Evolutionary conservation across 2,329 filamentous ascomycete genomes (phyloP).

Genomic region (Aspergillus sp.): DNA sequence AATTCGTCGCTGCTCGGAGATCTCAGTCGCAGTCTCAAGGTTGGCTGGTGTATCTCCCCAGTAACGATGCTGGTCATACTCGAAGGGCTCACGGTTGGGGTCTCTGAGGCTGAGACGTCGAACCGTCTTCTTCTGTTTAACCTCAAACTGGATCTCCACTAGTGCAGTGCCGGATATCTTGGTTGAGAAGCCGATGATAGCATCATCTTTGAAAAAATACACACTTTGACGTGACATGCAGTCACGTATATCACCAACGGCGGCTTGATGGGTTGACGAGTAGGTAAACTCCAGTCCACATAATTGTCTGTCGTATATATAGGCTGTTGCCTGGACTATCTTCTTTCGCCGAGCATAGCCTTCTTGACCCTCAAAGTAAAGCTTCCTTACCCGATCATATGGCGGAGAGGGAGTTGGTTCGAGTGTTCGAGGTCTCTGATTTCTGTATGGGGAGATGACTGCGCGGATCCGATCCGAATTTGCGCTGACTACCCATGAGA

Average conservation of each 20-base stretch:
- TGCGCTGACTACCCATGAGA: slow-evolving; percentile 13
- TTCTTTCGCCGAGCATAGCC: slow-evolving; percentile 1
- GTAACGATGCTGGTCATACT: background rate
- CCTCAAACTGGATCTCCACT: slow-evolving; percentile 7
- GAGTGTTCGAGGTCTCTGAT: background rate
- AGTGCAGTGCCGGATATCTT: background rate
- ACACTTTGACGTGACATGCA: background rate
- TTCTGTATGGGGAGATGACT: background rate
- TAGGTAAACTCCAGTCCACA: slow-evolving; percentile 9
- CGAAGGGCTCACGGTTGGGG: too few species aligned
- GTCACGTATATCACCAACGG: slow-evolving; percentile 2
- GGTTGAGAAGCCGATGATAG: slow-evolving; percentile 6
- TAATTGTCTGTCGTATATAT: background rate
- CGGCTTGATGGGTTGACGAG: background rate
- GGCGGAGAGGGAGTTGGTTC: slow-evolving; percentile 3
- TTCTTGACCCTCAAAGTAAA: slow-evolving; percentile 10
- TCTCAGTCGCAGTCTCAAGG: slow-evolving; percentile 2
- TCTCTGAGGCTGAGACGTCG: background rate
- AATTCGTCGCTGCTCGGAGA: background rate
- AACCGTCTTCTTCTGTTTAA: background rate
- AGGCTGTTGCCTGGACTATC: background rate
- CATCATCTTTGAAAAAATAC: background rate
- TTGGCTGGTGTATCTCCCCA: slow-evolving; percentile 7
- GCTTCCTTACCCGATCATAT: slow-evolving; percentile 14
- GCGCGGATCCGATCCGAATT: slow-evolving; percentile 9